Conservation (phyloP, 148 eudicot species). For the Chenopodium album region DNA sequence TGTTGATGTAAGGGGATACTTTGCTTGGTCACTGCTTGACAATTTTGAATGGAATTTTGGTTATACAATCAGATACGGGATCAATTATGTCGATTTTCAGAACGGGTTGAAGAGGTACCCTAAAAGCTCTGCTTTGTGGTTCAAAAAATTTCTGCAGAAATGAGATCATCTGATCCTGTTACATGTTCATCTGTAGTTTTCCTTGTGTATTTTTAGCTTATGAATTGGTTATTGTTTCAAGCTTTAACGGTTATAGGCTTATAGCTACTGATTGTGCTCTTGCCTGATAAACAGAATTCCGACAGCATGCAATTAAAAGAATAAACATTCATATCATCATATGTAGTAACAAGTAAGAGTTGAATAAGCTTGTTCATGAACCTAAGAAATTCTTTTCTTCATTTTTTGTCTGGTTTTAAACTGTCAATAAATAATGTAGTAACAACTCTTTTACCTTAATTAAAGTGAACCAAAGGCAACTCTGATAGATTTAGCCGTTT, state of each 20-base stretch:
- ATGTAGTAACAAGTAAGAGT: background rate
- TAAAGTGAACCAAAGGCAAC: background rate
- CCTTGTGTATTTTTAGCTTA: background rate
- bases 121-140: conserved; percentile 30
- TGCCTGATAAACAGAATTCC: background rate
- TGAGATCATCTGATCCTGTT: background rate
- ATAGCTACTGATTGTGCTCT: background rate
- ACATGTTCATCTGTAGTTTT: background rate
- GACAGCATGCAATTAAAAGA: background rate
- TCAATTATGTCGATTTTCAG: conserved; percentile 33
- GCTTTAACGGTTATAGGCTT: background rate
- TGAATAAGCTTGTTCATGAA: background rate
- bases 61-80: conserved; percentile 37
- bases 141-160: conserved; percentile 25
- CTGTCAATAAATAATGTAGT: background rate
- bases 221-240: background rate
- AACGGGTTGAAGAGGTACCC: conserved; percentile 36
- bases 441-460: background rate
- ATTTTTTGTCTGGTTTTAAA: no score
- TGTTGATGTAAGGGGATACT: conserved; percentile 39
- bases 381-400: no score
- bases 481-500: background rate
- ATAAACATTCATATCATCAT: background rate
- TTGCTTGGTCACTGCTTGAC: conserved; percentile 41
- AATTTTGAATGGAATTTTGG: conserved; percentile 37